Conservation (phyloP, 805 yeast species). For the Wickerhamomyces strasburgensis region DNA sequence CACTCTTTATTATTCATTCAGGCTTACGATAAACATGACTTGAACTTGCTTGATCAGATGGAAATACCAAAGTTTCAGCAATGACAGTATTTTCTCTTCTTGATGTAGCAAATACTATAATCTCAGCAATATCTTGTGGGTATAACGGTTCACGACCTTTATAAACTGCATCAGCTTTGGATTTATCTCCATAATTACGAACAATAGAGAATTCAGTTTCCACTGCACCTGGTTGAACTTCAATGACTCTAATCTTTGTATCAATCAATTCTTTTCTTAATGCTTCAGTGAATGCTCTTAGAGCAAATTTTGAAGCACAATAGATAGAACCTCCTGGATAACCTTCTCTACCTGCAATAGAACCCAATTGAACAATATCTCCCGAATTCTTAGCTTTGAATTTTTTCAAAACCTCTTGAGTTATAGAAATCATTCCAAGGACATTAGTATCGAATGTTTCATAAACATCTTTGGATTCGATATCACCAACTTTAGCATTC, state of each 20-base stretch:
- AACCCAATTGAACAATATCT: constrained; percentile 70
- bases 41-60: constrained; percentile 79
- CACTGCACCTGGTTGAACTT: constrained; percentile 65
- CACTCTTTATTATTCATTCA: constrained; percentile 29
- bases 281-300: constrained; percentile 66
- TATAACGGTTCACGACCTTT: constrained; percentile 51
- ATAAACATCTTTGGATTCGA: constrained; percentile 56
- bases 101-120: constrained; percentile 43
- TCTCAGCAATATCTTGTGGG: constrained; percentile 42
- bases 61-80: constrained; percentile 78
- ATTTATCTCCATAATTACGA: constrained; percentile 53
- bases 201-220: constrained; percentile 62
- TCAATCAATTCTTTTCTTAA: constrained; percentile 69
- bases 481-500: constrained; percentile 70
- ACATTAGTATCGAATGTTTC: constrained; percentile 87
- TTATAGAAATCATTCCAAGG: constrained; percentile 74
- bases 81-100: constrained; percentile 56
- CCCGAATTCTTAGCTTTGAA: constrained; percentile 68
- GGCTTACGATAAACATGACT: constrained; percentile 45
- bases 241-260: constrained; percentile 62
- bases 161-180: constrained; percentile 52
- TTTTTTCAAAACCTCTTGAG: constrained; percentile 70
- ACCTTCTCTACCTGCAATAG: constrained; percentile 79
- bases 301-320: constrained; percentile 72
- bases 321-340: constrained; percentile 77